A percentile compares a stretch with the other conserved stretches of the same genome.
Evolutionary conservation across 495 filamentous ascomycete species (phyloP).

Genomic region (Immersiella caudata): DNA sequence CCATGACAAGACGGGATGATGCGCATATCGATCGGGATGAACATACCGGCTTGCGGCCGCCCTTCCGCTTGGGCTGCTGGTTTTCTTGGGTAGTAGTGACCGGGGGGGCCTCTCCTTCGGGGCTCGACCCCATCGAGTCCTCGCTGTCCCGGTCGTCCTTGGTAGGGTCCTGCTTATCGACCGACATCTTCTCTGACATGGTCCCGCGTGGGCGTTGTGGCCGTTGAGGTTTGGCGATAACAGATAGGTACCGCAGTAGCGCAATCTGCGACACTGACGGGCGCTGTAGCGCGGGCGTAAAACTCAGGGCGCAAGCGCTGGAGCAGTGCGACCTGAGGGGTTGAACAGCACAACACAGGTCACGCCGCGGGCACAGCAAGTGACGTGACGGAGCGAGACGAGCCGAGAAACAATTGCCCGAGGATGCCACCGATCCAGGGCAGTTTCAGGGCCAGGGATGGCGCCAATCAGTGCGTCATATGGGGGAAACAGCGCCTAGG

Average conservation of each 20-base stretch:
- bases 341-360: conserved; percentile 4
- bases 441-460: conserved; percentile 31
- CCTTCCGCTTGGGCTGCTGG: conserved; percentile 81
- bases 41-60: conserved; percentile 94
- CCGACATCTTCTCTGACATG: conserved; percentile 62
- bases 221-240: conserved; percentile 11
- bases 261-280: conserved; percentile 3
- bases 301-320: not conserved
- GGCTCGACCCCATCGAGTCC: conserved; percentile 58
- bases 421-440: conserved; percentile 28
- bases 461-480: conserved; percentile 57
- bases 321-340: not conserved
- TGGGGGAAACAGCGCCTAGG: conserved; percentile 41
- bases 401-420: conserved; percentile 30
- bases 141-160: conserved; percentile 51
- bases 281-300: conserved; percentile 10
- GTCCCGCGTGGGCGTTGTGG: conserved; percentile 32
- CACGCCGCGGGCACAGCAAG: conserved; percentile 7
- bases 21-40: not conserved
- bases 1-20: conserved; percentile 5
- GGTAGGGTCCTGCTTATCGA: conserved; percentile 57
- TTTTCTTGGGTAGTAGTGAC: conserved; percentile 43
- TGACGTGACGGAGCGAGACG: conserved; percentile 18
- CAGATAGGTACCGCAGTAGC: conserved; percentile 12
- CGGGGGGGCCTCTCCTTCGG: conserved; percentile 51